phyloP scores from a whole-genome alignment of 2,329 filamentous ascomycete genomes.

The Aschersonia sp. region DNA sequence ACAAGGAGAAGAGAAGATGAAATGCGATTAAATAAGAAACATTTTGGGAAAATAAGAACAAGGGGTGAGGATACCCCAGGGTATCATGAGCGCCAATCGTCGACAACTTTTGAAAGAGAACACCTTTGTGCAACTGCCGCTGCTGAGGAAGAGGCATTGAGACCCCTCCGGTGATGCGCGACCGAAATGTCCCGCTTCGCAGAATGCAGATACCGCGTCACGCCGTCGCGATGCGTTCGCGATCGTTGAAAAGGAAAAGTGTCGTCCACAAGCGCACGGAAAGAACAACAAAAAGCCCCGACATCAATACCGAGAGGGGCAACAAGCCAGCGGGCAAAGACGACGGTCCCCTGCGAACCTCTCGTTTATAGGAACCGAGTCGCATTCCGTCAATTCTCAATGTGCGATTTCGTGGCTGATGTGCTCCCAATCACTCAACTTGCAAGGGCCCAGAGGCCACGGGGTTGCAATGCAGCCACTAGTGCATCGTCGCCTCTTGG shows the following conservation, averaged over 20 bases:
- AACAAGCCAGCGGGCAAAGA: too few relatives aligned
- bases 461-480: too few relatives aligned
- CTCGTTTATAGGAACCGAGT: too few relatives aligned
- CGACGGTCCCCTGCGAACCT: too few relatives aligned
- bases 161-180: neutral
- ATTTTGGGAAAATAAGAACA: too few relatives aligned
- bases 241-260: neutral
- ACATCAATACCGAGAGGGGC: too few relatives aligned
- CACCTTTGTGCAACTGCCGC: neutral
- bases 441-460: too few relatives aligned
- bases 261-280: conserved; percentile 16
- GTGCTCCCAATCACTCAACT: too few relatives aligned
- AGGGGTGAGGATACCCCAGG: conserved; percentile 1
- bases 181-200: neutral
- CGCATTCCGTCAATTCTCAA: too few relatives aligned
- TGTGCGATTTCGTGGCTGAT: too few relatives aligned
- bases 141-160: neutral
- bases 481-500: conserved; percentile 18
- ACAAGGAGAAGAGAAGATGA: neutral
- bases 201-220: conserved; percentile 1
- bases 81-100: conserved; percentile 1
- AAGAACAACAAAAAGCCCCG: too few relatives aligned
- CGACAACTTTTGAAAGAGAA: too few relatives aligned
- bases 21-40: neutral
- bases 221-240: conserved; percentile 4